Evolutionary conservation across 768 basidiomycete genomes (phyloP), one percentile per base, ranked within the genome.

Genomic region (Pholiota molesta): DNA sequence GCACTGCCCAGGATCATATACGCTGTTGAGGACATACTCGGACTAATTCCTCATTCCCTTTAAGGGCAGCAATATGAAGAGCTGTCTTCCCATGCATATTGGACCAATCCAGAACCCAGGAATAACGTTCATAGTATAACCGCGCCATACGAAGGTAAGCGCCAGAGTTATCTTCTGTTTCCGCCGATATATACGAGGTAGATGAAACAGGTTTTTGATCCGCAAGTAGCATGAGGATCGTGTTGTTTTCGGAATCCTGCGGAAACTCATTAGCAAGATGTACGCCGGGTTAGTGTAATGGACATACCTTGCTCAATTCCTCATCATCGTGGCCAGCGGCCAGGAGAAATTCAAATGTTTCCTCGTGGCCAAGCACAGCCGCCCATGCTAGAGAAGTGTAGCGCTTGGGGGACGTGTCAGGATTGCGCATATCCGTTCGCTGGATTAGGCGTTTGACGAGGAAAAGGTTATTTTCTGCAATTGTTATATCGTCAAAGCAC

Each of bases 321-420:
- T 92, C 89, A 71, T 98, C 95, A 72, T 98, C 96, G 72, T 97
- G 96, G 33, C 94, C 94, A 21, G 84, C 86, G 64, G 81, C 85
- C 56, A 97, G 79, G 58, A 98, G 80, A 75, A 90, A 97, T 70
- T 97, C 95, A 66, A 97, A 98, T 1, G 93, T 95, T 71, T 97
- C 95, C 70, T 96, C 90, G 63, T 93, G 88, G 0, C 92, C 94
- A 40, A 93, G 84, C 0, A 91, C 85, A 21, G 95, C 95, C 2
- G 95, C 88, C 95, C 94, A 98, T 5, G 94, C 93, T 9, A 98
- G 75, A 13, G 92, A 95, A 0, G 96, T 97, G 71, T 90, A 90
- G 8, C 93, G 84, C 65, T 84, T 85, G 23, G 86, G 78, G 16
- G 82, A 83, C 11, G 89, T 81, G 76, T 98, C 96, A 9, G 94